phyloP scores from a whole-genome alignment of 2,329 filamentous ascomycete species.

The Alternaria ethzedia region DNA sequence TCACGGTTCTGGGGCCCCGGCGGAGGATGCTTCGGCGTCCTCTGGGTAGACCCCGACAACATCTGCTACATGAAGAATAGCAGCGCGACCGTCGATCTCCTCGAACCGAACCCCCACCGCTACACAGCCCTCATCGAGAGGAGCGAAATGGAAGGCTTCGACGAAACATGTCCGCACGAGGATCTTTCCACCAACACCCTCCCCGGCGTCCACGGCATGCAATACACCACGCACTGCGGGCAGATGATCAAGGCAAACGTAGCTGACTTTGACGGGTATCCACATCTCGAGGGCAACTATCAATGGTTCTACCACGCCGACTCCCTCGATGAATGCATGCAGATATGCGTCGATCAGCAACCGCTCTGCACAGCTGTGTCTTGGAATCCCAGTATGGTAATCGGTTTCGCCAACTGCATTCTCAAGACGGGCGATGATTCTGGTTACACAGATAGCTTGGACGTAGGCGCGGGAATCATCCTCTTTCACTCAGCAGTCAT shows the following conservation, averaged over 20 bases:
- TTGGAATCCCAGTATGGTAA: constrained; percentile 35
- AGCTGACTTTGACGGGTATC: constrained; percentile 28
- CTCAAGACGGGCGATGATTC: constrained; percentile 29
- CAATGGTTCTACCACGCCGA: constrained; percentile 36
- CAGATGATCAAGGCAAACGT: constrained; percentile 31
- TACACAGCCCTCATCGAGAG: constrained; percentile 30
- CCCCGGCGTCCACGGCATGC: constrained; percentile 25
- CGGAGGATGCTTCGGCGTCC: constrained; percentile 41
- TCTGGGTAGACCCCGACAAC: constrained; percentile 25
- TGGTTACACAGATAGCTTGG: constrained; percentile 7
- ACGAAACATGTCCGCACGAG: constrained; percentile 29
- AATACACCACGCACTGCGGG: constrained; percentile 39
- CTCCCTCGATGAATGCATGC: constrained; percentile 35
- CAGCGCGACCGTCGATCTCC: constrained; percentile 18
- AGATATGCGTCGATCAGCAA: constrained; percentile 33
- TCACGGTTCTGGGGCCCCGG: constrained; percentile 38
- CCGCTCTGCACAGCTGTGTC: constrained; percentile 39
- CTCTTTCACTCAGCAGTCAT: constrained; percentile 36
- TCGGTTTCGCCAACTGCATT: constrained; percentile 45
- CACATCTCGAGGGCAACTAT: constrained; percentile 20
- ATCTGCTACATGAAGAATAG: constrained; percentile 40
- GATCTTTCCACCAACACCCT: constrained; percentile 32
- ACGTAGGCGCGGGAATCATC: neutral
- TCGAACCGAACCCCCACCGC: constrained; percentile 19
- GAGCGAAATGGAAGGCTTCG: constrained; percentile 23